Percentiles rank a stretch among this genome's conserved stretches.
Conservation (phyloP, 176 grass and related monocot genomes). For the Oropetium thomaeum region DNA sequence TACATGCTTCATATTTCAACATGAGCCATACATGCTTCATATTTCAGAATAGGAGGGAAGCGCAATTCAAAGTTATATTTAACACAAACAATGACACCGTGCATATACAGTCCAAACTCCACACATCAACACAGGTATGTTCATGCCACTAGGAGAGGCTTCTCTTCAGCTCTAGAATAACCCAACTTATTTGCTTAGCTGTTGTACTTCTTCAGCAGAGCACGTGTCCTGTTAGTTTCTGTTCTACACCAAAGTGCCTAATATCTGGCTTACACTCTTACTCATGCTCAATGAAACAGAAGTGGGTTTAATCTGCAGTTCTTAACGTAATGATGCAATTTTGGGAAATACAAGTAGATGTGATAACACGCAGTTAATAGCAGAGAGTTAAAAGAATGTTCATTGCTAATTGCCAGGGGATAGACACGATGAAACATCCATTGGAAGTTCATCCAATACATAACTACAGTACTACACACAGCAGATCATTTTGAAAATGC, state of each 20-base stretch:
- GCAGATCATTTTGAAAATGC: neutral
- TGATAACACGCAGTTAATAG: too few species aligned
- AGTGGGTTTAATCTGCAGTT: neutral
- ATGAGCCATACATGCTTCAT: neutral
- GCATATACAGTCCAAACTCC: neutral
- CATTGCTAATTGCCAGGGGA: too few species aligned
- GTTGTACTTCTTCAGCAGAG: too few species aligned
- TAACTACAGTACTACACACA: neutral
- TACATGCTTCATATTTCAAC: neutral
- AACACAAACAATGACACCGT: neutral
- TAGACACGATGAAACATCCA: neutral
- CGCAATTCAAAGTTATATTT: neutral
- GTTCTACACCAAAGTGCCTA: neutral
- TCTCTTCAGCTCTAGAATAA: too few species aligned
- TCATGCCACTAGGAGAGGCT: neutral
- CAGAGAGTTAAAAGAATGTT: too few species aligned
- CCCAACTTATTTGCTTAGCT: too few species aligned
- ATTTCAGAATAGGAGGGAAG: neutral
- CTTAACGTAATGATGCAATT: neutral
- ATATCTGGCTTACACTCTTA: neutral
- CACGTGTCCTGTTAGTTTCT: too few species aligned
- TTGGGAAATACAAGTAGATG: too few species aligned
- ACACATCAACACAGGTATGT: slow-evolving; percentile 7
- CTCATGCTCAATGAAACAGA: neutral
- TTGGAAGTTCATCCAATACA: neutral